Conservation (phyloP, 345 rosid species). For the Angophora floribunda region DNA sequence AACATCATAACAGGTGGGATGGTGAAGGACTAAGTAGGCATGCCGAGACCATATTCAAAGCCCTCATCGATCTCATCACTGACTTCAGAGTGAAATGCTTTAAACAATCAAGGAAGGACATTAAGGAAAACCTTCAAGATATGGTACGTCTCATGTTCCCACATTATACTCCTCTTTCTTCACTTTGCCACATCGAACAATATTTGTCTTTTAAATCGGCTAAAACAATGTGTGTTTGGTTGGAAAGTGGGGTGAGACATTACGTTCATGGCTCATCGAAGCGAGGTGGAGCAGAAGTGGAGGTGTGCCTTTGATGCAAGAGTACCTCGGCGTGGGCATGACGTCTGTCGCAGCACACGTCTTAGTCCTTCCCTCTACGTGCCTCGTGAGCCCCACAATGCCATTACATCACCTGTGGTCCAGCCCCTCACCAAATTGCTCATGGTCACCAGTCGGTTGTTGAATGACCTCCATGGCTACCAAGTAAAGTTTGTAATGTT, state of each 20-base stretch:
- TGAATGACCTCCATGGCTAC: constrained; percentile 17
- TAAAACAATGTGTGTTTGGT: neutral
- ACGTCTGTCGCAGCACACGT: constrained; percentile 38
- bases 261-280: constrained; percentile 52
- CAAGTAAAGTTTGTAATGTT: neutral
- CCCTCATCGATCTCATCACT: constrained; percentile 30
- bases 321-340: constrained; percentile 38
- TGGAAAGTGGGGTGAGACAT: constrained; percentile 55
- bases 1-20: constrained; percentile 36
- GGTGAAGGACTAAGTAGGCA: constrained; percentile 29
- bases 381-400: constrained; percentile 10
- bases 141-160: constrained; percentile 19
- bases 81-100: constrained; percentile 16
- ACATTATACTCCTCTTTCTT: neutral
- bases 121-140: constrained; percentile 15
- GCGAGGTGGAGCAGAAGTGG: constrained; percentile 43
- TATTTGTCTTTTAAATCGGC: neutral
- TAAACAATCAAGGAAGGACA: constrained; percentile 17
- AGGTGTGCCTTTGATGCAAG: constrained; percentile 18
- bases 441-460: constrained; percentile 44
- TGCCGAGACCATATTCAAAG: constrained; percentile 35
- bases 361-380: constrained; percentile 25
- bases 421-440: constrained; percentile 21
- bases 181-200: neutral
- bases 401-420: constrained; percentile 14